Percentiles rank a stretch among this genome's conserved stretches.
Evolutionary conservation across 2,329 filamentous ascomycete species (phyloP).

Genomic region (Didymella sp.): DNA sequence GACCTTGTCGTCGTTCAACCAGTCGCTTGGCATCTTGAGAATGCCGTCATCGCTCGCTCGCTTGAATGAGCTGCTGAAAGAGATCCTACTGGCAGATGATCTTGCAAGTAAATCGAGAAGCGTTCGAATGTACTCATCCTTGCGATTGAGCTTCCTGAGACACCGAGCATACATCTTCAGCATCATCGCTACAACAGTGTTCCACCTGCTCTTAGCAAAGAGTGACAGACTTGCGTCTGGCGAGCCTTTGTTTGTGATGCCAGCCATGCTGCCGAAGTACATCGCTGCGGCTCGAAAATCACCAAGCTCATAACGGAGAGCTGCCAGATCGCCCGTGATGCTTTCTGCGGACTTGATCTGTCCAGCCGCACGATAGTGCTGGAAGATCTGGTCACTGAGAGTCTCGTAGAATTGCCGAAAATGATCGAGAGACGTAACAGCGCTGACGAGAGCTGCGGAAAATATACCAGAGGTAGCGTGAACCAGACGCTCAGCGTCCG

Average conservation of each 20-base stretch:
- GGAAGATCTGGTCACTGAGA: conserved; percentile 83
- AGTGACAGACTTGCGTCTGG: conserved; percentile 51
- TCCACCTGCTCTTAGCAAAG: conserved; percentile 81
- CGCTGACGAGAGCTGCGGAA: conserved; percentile 39
- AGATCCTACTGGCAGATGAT: conserved; percentile 55
- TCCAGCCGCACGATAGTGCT: conserved; percentile 81
- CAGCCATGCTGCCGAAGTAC: conserved; percentile 79
- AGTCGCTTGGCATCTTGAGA: conserved; percentile 29
- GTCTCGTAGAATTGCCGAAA: conserved; percentile 58
- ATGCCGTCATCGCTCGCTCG: conserved; percentile 17
- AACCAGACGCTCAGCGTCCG: conserved; percentile 9
- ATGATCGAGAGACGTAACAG: conserved; percentile 45
- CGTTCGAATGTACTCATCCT: conserved; percentile 80
- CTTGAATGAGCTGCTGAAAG: conserved; percentile 33
- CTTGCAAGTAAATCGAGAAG: conserved; percentile 77
- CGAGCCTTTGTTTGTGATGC: conserved; percentile 41
- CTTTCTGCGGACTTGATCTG: conserved; percentile 79
- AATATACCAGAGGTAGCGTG: conserved; percentile 40
- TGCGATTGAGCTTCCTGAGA: conserved; percentile 75
- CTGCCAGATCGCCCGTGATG: conserved; percentile 82
- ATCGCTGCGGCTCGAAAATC: conserved; percentile 77
- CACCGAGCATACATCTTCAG: conserved; percentile 85
- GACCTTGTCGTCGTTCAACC: conserved; percentile 50
- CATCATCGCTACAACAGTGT: conserved; percentile 79
- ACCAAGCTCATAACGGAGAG: conserved; percentile 77